phyloP scores from a whole-genome alignment of 2,329 filamentous ascomycete species.

The Cryphonectria nitschkei region DNA sequence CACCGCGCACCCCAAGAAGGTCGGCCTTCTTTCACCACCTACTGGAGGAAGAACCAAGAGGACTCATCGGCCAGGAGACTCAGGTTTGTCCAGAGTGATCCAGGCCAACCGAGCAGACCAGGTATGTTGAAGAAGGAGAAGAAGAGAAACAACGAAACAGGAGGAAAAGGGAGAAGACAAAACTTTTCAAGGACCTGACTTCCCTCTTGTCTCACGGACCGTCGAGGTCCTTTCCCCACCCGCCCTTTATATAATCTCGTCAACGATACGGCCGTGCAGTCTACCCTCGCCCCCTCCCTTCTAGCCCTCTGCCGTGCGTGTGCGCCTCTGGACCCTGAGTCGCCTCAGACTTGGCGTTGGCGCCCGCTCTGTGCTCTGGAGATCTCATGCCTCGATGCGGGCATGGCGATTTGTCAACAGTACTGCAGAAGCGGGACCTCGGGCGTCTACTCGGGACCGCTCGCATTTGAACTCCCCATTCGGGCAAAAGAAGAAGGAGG shows the following conservation, averaged over 20 bases:
- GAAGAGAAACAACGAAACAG: background rate
- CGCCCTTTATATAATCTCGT: background rate
- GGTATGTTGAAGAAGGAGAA: conserved; percentile 32
- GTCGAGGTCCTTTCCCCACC: conserved; percentile 13
- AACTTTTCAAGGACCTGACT: background rate
- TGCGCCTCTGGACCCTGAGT: background rate
- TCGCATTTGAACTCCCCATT: background rate
- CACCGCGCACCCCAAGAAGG: conserved; percentile 24
- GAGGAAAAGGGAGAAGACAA: background rate
- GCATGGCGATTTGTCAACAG: conserved; percentile 29
- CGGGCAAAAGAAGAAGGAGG: background rate
- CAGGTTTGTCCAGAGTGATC: conserved; percentile 42
- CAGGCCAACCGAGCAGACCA: conserved; percentile 30
- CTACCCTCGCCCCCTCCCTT: background rate
- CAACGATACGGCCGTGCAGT: background rate
- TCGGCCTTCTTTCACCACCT: conserved; percentile 52
- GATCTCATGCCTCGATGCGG: conserved; percentile 24
- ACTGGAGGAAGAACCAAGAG: conserved; percentile 51
- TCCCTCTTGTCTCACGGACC: conserved; percentile 6
- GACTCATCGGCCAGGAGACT: conserved; percentile 39
- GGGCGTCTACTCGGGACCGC: background rate
- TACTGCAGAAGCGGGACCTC: background rate
- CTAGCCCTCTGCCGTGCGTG: background rate
- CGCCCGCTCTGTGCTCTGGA: conserved; percentile 15
- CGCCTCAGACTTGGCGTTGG: conserved; percentile 13